Percentiles rank a stretch among this genome's conserved stretches.
Conservation (phyloP, 495 filamentous ascomycete species). For the Podospora sp. region DNA sequence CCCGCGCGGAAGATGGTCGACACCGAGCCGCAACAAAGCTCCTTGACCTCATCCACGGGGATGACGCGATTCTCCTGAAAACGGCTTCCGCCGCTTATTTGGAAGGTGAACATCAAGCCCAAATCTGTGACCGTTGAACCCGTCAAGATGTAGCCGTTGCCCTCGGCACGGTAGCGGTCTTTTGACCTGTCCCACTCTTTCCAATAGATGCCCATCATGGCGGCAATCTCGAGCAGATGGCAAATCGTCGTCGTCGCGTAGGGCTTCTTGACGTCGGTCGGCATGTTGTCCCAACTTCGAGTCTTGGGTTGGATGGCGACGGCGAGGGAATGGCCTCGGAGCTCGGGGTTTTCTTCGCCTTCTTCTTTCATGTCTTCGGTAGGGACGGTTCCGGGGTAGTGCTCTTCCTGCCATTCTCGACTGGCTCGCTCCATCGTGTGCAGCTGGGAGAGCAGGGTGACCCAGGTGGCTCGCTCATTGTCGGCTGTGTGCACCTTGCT, state of each 20-base stretch:
- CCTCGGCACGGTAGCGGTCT: constrained; percentile 53
- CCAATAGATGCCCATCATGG: constrained; percentile 56
- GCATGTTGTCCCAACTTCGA: constrained; percentile 55
- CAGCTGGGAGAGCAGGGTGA: constrained; percentile 45
- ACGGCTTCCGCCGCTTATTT: constrained; percentile 42
- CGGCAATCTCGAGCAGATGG: constrained; percentile 53
- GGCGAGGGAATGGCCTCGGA: constrained; percentile 39
- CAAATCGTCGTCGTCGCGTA: constrained; percentile 54
- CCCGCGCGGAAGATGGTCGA: constrained; percentile 48
- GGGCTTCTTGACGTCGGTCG: constrained; percentile 48
- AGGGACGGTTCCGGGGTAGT: constrained; percentile 19
- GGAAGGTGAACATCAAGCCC: constrained; percentile 51
- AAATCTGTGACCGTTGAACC: constrained; percentile 46
- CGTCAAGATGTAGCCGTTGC: constrained; percentile 53
- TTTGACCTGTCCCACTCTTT: constrained; percentile 48
- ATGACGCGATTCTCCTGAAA: constrained; percentile 50
- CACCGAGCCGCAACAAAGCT: constrained; percentile 50
- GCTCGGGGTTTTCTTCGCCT: constrained; percentile 7
- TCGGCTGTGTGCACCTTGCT: constrained; percentile 47
- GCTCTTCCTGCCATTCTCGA: constrained; percentile 40
- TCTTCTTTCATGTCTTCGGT: constrained; percentile 18
- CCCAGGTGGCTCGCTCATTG: constrained; percentile 53
- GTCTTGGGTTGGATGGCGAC: constrained; percentile 51
- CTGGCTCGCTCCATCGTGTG: constrained; percentile 51
- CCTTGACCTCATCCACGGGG: constrained; percentile 49